A percentile compares a stretch with the other conserved stretches of the same genome.
phyloP scores from a whole-genome alignment of 176 grass and related monocot genomes.

The Rhipidocladum racemiflorum region DNA sequence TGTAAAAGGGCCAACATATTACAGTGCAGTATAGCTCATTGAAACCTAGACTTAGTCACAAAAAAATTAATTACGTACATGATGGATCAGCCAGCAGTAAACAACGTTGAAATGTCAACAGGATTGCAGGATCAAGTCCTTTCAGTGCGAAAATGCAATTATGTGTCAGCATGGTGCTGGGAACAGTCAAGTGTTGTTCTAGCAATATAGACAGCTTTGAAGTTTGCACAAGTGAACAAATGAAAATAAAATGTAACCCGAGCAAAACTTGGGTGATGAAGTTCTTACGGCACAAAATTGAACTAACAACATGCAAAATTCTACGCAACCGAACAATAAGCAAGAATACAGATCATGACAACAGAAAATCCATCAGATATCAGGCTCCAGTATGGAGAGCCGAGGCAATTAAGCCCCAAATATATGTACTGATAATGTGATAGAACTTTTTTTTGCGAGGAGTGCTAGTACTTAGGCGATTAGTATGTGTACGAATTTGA shows the following conservation, averaged over 20 bases:
- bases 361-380: background rate
- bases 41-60: background rate
- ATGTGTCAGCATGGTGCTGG: background rate
- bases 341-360: background rate
- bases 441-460: background rate
- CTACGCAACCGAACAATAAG: background rate
- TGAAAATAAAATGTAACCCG: background rate
- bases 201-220: background rate
- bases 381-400: background rate
- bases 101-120: background rate
- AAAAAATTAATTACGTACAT: background rate
- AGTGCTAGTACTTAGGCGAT: background rate
- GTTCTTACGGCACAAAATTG: conserved; percentile 5
- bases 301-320: background rate
- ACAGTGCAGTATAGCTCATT: background rate
- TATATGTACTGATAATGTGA: background rate
- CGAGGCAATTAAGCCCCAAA: background rate
- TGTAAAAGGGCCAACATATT: background rate
- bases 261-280: background rate
- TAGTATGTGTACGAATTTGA: background rate
- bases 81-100: background rate
- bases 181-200: background rate
- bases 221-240: background rate
- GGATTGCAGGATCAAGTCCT: background rate
- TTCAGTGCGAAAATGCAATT: background rate